These are phyloP conservation scores for Epicoccum nigrum DNA, from an alignment of 2,329 filamentous ascomycete genomes.

Conservation along the genomic window DNA sequence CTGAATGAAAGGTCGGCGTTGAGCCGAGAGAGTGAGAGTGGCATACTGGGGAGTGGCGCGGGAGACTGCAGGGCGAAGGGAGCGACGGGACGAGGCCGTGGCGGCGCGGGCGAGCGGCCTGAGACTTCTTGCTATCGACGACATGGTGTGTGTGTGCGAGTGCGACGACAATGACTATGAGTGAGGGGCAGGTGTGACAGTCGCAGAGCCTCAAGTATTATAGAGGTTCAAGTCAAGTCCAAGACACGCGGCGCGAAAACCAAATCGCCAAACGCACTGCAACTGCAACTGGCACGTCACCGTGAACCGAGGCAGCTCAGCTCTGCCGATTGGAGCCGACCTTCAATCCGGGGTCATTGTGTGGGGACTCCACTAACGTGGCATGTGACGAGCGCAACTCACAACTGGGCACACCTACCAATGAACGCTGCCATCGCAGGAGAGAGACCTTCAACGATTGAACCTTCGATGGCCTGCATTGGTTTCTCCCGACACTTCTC, in stretches of 20 bases:
- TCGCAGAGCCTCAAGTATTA: too few relatives aligned
- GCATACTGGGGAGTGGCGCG: conserved; percentile 42
- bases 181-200: neutral
- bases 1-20: too few relatives aligned
- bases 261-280: conserved; percentile 2
- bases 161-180: neutral
- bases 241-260: neutral
- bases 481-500: conserved; percentile 2
- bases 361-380: conserved; percentile 1
- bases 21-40: conserved; percentile 6
- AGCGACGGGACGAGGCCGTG: conserved; percentile 30
- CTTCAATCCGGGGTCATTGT: conserved; percentile 15
- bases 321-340: conserved; percentile 20
- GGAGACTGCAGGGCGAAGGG: conserved; percentile 35
- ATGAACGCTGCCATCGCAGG: neutral
- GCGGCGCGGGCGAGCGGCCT: conserved; percentile 41
- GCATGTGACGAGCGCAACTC: conserved; percentile 5
- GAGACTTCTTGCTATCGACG: conserved; percentile 40
- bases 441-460: neutral
- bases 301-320: conserved; percentile 12
- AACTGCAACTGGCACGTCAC: conserved; percentile 1
- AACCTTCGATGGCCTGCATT: neutral
- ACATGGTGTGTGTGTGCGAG: conserved; percentile 27
- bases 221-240: too few relatives aligned
- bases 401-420: neutral